Percentiles rank a stretch among this genome's conserved stretches.
Conservation (phyloP, 306 rosid species). For the Castanea mollissima region DNA sequence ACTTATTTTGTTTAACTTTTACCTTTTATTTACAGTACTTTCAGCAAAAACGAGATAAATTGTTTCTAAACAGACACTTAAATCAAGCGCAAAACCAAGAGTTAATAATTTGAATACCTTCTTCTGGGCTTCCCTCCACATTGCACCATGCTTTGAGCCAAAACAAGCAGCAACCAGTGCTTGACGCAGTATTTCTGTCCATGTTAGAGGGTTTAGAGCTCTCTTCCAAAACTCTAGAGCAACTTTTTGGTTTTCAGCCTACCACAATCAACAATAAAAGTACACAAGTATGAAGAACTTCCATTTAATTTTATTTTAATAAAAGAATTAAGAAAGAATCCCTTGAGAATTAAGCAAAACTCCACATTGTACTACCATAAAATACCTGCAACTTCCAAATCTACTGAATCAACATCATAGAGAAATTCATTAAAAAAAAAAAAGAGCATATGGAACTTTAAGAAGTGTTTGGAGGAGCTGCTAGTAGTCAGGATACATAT, state of each 20-base stretch:
- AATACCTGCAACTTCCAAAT: no score
- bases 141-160: constrained; percentile 72
- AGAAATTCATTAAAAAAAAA: no score
- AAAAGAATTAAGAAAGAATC: background rate
- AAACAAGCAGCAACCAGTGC: constrained; percentile 89
- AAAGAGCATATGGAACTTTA: background rate
- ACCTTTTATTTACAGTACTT: no score
- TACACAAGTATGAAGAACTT: constrained; percentile 11
- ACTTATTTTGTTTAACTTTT: no score
- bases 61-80: no score
- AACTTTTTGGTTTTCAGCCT: constrained; percentile 69
- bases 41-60: no score
- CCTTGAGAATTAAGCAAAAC: no score
- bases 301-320: background rate
- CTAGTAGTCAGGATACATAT: background rate
- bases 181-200: constrained; percentile 92
- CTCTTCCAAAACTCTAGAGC: constrained; percentile 70
- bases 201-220: constrained; percentile 78
- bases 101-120: constrained; percentile 49
- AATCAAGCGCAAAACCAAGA: no score
- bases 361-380: no score
- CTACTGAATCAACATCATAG: no score
- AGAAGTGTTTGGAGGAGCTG: background rate
- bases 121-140: constrained; percentile 55
- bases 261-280: constrained; percentile 32